Percentiles rank a stretch among this genome's conserved stretches.
These are phyloP conservation scores for Backusella sp. DNA, from an alignment of 192 early-diverging fungal genomes.

Conservation along the genomic window DNA sequence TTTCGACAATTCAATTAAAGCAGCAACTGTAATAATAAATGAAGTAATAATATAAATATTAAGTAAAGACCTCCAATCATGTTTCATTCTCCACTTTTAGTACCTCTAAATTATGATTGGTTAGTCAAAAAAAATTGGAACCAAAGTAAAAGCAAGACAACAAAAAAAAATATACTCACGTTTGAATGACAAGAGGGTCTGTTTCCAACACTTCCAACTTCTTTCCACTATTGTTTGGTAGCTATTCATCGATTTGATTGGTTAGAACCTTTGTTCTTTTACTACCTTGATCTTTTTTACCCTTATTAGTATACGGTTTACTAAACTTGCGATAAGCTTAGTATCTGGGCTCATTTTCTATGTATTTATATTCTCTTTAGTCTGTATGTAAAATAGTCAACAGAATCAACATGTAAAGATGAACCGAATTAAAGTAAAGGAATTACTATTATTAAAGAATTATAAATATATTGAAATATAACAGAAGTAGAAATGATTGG, in stretches of 20 bases:
- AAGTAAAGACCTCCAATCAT: neutral
- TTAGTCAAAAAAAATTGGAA: neutral
- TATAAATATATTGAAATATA: neutral
- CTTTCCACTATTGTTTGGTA: constrained; percentile 72
- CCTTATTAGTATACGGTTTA: constrained; percentile 40
- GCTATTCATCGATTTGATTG: constrained; percentile 38
- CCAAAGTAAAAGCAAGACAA: neutral
- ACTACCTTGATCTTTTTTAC: constrained; percentile 21
- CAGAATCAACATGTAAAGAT: neutral
- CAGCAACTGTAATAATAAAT: constrained; percentile 43
- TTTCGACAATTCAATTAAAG: constrained; percentile 75
- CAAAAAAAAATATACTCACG: constrained; percentile 23
- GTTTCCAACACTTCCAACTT: constrained; percentile 62
- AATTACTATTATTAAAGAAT: neutral
- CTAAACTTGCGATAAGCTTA: constrained; percentile 40
- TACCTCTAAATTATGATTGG: constrained; percentile 12
- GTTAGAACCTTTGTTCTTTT: constrained; percentile 1
- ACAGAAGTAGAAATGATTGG: neutral
- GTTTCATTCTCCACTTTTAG: neutral
- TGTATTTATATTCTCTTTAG: neutral
- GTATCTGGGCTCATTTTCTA: constrained; percentile 40
- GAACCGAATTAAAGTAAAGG: neutral
- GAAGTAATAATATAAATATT: neutral
- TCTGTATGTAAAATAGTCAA: neutral
- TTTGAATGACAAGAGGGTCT: constrained; percentile 80